A percentile compares a stretch with the other conserved stretches of the same genome.
These are phyloP conservation scores for Apiotrichum gracile DNA, from an alignment of 1,284 basidiomycete species.

Conservation along the genomic window DNA sequence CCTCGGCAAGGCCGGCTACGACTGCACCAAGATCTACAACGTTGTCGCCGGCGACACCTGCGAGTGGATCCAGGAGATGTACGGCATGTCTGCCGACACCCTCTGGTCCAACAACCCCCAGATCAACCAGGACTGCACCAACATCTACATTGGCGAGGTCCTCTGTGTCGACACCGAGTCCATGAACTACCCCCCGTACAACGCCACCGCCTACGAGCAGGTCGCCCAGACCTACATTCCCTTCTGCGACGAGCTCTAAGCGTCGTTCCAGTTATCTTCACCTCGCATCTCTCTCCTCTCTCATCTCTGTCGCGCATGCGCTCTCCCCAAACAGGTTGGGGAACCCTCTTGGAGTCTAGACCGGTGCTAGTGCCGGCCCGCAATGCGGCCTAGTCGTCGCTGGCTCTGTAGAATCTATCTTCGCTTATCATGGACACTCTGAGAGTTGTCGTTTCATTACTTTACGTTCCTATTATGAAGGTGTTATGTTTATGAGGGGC, in stretches of 20 bases:
- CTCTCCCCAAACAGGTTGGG: neutral
- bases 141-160: slow-evolving; percentile 49
- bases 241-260: slow-evolving; percentile 18
- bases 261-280: neutral
- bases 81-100: slow-evolving; percentile 38
- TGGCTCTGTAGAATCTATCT: neutral
- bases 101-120: slow-evolving; percentile 48
- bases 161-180: slow-evolving; percentile 44
- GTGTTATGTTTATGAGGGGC: neutral
- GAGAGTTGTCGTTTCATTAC: slow-evolving; percentile 4
- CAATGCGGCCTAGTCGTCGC: neutral
- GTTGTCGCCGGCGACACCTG: slow-evolving; percentile 47
- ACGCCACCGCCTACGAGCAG: slow-evolving; percentile 35
- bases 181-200: slow-evolving; percentile 41
- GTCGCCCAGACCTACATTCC: slow-evolving; percentile 42
- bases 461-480: slow-evolving; percentile 2
- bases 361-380: neutral
- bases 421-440: slow-evolving; percentile 7
- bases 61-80: slow-evolving; percentile 32
- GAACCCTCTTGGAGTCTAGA: neutral
- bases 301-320: neutral
- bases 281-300: neutral
- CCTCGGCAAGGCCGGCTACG: slow-evolving; percentile 40
- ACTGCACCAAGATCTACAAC: slow-evolving; percentile 47
- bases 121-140: slow-evolving; percentile 44